phyloP scores from a whole-genome alignment of 164 flowering plant species.

The Dillenia suffruticosa region DNA sequence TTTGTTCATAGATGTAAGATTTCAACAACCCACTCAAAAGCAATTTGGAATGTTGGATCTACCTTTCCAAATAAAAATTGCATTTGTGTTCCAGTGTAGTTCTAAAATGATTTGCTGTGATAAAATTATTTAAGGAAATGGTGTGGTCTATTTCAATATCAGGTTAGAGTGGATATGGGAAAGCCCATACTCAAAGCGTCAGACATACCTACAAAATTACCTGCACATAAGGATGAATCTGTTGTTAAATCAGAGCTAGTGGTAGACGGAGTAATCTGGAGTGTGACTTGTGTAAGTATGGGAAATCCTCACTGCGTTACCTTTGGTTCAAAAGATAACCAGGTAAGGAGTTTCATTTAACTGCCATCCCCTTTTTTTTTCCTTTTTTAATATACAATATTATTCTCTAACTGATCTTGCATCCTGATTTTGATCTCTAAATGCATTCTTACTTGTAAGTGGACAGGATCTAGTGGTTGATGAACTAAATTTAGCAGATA shows the following conservation, averaged over 20 bases:
- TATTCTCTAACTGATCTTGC: background rate
- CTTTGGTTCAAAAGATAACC: conserved; percentile 47
- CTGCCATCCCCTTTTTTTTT: background rate
- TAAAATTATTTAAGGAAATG: background rate
- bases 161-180: conserved; percentile 99
- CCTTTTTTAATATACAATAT: background rate
- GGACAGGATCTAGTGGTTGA: conserved; percentile 78
- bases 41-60: too few species aligned
- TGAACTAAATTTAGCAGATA: conserved; percentile 70
- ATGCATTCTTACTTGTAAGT: conserved; percentile 11
- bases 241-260: conserved; percentile 61
- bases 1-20: too few species aligned
- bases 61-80: background rate
- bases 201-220: conserved; percentile 72
- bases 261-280: conserved; percentile 75
- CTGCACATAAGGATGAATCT: conserved; percentile 52
- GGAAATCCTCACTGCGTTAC: conserved; percentile 98
- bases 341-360: conserved; percentile 34
- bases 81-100: background rate
- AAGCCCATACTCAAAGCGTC: conserved; percentile 73
- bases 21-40: too few species aligned
- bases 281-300: conserved; percentile 98
- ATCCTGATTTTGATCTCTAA: background rate
- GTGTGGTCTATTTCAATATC: conserved; percentile 9
- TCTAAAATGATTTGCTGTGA: background rate